Evolutionary conservation across 495 filamentous ascomycete species (phyloP), one percentile per base, ranked within the genome.

Genomic region (Xylaria palmicola): DNA sequence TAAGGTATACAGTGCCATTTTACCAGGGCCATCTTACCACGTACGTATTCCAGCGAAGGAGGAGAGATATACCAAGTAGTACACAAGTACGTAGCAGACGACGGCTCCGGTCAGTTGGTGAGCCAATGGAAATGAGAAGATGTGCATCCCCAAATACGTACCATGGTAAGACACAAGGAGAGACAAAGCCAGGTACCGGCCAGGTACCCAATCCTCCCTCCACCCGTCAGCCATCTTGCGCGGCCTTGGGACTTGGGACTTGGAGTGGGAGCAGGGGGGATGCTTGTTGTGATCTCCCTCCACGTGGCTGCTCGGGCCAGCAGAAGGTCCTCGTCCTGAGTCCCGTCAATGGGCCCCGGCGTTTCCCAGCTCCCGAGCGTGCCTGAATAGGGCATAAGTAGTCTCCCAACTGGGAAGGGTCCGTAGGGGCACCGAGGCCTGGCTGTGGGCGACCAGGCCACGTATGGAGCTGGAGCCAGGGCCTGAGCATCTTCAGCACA

Each of bases 241-340:
- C n/a, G n/a, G n/a, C n/a, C n/a, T n/a, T n/a, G n/a, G n/a, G n/a
- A n/a, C n/a, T n/a, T n/a, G n/a, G n/a, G n/a, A n/a, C n/a, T 24
- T 43, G 37, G 47, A 51, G 57, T 34, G n/a, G 8, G 8, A 22
- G 10, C 59, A 61, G 59, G 59, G 59, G 40, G 27, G 29, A 55
- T 61, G 59, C 59, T 61, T 45, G 50, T 13, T 34, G 50, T 47
- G 50, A 61, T 55, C 59, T 29, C 6, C 20, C 20, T 41, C 59
- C 59, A 61, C 59, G 59, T 61, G 59, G 50, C 59, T 39, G 59
- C 49, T 45, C 59, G 58, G 58, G 48, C 58, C 58, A 60, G 36
- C 27, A 60, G 19, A 36, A 39, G 19, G 34, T 24, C 50, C 48
- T 43, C 39, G 47, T 62, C 24, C 44, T 45, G 56, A 51, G 41